These are phyloP conservation scores for Aspergillus affinis DNA, from an alignment of 495 filamentous ascomycete species.

Conservation along the genomic window DNA sequence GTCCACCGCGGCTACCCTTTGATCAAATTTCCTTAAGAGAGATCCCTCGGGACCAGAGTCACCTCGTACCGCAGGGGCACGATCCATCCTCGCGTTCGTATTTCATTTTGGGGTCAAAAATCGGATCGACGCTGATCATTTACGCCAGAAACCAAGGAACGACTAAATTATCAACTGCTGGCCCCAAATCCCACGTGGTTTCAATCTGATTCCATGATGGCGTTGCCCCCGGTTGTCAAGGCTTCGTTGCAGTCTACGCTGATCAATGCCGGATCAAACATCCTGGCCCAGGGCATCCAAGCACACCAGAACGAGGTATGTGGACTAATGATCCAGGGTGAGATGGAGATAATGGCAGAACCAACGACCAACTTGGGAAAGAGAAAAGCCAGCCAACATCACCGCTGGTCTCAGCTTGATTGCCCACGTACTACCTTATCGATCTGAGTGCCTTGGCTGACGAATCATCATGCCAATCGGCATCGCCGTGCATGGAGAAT, in stretches of 20 bases:
- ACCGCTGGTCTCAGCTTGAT: not conserved
- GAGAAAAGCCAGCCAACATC: not conserved
- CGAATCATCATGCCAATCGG: constrained; percentile 8
- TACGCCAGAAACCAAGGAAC: not conserved
- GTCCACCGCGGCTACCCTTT: not conserved
- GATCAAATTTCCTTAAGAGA: not conserved
- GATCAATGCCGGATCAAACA: constrained; percentile 68
- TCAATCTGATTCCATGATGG: constrained; percentile 15
- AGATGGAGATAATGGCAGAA: no score
- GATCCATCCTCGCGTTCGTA: constrained; percentile 2
- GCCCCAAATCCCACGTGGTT: not conserved
- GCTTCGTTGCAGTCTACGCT: constrained; percentile 66
- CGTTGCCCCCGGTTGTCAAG: constrained; percentile 53
- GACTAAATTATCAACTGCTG: not conserved
- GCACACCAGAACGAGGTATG: constrained; percentile 60
- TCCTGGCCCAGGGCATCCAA: constrained; percentile 71
- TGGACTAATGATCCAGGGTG: not conserved
- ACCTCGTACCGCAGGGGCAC: not conserved
- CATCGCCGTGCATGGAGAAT: constrained; percentile 10
- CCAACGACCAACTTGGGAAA: no score
- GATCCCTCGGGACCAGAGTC: not conserved
- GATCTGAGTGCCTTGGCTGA: not conserved
- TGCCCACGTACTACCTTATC: not conserved
- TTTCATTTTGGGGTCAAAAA: not conserved
- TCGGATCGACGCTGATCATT: not conserved